Evolutionary conservation across 202 grass and related monocot species (phyloP), one percentile per base, ranked within the genome.

Genomic region (Hordeum pubiflorum): DNA sequence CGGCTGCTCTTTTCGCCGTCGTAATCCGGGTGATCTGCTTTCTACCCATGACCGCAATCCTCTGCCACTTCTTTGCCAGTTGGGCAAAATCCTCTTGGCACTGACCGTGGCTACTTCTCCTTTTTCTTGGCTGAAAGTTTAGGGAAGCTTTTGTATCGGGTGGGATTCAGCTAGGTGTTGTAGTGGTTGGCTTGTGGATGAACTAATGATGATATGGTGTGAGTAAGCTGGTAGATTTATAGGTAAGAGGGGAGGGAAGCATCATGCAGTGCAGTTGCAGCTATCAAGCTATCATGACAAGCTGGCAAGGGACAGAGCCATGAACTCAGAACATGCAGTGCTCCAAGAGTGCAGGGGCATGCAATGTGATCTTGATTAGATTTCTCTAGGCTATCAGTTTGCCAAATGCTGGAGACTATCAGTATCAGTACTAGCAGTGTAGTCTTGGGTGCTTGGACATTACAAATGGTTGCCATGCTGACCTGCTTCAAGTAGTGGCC

Each of bases 1-100:
- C 31, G 0, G 17, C 15, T 0, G 12, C 26, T 44, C 70, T 41
- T 41, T 41, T 56, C 13, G 60, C 10, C 5, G 50, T n/a, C 5
- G 39, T 3, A 41, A 4, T 18, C 17, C 5, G 10, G 44, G 54
- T 46, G 11, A 88, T 21, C 32, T 83, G 81, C 52, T 72, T 90
- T 56, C 85, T 82, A 44, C 50, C 15, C 3, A 54, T 6, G 50
- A 5, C 50, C 5, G 50, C 50, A 1, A 20, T 54, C n/a, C 50
- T 54, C 6, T 54, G 50, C 50, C 50, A 54, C 1, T n/a, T 54
- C 5, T 54, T 54, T 54, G 6, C 50, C 38, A 88, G 41, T 23
- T 82, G 29, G 23, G 80, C 52, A 24, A 85, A 18, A 29, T 29
- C 43, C 52, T 89, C 73, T 85, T 94, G 64, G 84, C 8, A 59